Evolutionary conservation across 1,284 basidiomycete species (phyloP).

Genomic region (Apiotrichum siamense): DNA sequence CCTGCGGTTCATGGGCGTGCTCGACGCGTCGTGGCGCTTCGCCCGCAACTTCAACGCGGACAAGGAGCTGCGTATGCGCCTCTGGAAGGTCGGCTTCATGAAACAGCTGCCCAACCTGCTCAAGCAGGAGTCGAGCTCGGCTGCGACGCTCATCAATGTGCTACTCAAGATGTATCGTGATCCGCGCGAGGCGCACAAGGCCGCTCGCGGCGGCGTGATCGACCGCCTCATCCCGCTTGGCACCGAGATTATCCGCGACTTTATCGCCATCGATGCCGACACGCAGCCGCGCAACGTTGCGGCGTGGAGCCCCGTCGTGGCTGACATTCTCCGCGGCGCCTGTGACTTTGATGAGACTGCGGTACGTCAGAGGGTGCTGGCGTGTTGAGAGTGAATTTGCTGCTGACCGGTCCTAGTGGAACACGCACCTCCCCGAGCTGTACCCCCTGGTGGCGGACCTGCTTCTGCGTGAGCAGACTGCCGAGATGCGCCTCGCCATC

Average conservation of each 20-base stretch:
- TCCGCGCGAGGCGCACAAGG: conserved; percentile 73
- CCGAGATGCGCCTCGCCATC: conserved; percentile 71
- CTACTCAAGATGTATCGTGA: conserved; percentile 92
- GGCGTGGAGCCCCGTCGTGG: conserved; percentile 96
- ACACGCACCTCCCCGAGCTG: conserved; percentile 71
- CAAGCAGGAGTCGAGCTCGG: conserved; percentile 97
- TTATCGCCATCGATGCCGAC: conserved; percentile 80
- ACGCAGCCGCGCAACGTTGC: conserved; percentile 91
- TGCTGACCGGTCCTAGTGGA: conserved; percentile 56
- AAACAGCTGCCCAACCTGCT: conserved; percentile 96
- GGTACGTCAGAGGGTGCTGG: conserved; percentile 56
- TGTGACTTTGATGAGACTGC: conserved; percentile 81
- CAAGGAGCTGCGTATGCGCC: conserved; percentile 88
- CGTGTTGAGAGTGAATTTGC: neutral
- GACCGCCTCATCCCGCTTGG: conserved; percentile 88
- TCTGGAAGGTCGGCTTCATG: conserved; percentile 99
- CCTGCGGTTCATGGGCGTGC: conserved; percentile 82
- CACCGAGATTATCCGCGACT: conserved; percentile 85
- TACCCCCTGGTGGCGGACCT: conserved; percentile 81
- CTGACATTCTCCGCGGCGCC: conserved; percentile 86
- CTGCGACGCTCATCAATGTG: conserved; percentile 88
- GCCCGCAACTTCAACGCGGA: conserved; percentile 97
- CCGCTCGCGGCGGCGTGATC: conserved; percentile 72
- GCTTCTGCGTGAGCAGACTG: conserved; percentile 67
- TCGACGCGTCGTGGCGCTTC: conserved; percentile 96